phyloP scores from a whole-genome alignment of 1,139 yeast genomes.

The Pichia sp. region DNA sequence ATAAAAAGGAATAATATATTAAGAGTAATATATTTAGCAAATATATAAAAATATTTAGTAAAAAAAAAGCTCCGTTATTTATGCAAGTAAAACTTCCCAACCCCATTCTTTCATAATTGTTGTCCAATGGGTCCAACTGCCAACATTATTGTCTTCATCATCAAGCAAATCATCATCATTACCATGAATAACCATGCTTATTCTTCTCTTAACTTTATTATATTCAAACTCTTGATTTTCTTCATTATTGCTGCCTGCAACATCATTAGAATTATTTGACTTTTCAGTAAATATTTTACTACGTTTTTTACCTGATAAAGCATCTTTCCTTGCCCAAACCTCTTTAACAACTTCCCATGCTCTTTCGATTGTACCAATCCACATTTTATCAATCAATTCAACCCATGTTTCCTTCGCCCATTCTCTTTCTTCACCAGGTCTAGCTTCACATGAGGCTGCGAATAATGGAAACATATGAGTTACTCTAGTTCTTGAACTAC shows the following conservation, averaged over 20 bases:
- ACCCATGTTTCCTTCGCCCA: slow-evolving; percentile 62
- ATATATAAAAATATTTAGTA: too few relatives aligned
- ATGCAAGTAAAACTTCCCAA: slow-evolving; percentile 57
- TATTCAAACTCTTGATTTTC: slow-evolving; percentile 20
- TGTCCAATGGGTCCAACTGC: slow-evolving; percentile 60
- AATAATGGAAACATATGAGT: slow-evolving; percentile 60
- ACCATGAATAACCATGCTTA: slow-evolving; percentile 38
- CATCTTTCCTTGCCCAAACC: slow-evolving; percentile 60
- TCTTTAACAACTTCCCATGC: slow-evolving; percentile 65
- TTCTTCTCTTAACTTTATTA: slow-evolving; percentile 20
- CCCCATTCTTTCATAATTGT: slow-evolving; percentile 69
- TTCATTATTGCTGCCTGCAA: slow-evolving; percentile 20
- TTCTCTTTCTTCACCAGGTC: slow-evolving; percentile 49
- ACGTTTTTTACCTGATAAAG: slow-evolving; percentile 26
- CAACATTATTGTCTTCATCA: slow-evolving; percentile 34
- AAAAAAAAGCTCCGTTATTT: background rate
- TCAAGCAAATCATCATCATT: slow-evolving; percentile 34
- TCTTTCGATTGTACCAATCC: slow-evolving; percentile 61
- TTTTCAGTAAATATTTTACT: background rate
- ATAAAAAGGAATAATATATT: too few relatives aligned
- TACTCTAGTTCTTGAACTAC: slow-evolving; percentile 49
- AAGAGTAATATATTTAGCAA: too few relatives aligned
- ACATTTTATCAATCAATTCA: slow-evolving; percentile 45
- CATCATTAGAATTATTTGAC: slow-evolving; percentile 5
- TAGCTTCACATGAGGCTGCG: slow-evolving; percentile 61